Conservation (phyloP, 2,329 filamentous ascomycete species). For the Trichoderma citrinoviride region DNA sequence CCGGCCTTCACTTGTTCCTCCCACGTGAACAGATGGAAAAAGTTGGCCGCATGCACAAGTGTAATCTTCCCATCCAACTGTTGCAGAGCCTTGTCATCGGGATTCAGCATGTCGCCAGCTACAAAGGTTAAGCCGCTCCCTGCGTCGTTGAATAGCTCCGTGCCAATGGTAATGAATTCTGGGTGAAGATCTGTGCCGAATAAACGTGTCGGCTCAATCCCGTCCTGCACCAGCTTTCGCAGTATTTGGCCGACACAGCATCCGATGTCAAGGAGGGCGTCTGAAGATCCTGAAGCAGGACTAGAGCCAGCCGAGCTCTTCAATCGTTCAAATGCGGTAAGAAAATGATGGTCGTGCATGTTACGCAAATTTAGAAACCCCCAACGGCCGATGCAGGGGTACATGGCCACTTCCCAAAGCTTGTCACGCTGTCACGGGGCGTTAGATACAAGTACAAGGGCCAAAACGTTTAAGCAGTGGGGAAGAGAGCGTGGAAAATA, state of each 20-base stretch:
- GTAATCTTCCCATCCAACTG: neutral
- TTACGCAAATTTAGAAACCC: conserved; percentile 2
- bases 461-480: neutral
- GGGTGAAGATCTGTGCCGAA: conserved; percentile 1
- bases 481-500: too few species aligned
- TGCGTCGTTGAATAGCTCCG: neutral
- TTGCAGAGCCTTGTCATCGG: neutral
- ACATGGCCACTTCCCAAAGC: conserved; percentile 8
- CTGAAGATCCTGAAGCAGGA: neutral
- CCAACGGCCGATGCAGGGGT: conserved; percentile 6
- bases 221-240: neutral
- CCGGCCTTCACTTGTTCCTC: neutral
- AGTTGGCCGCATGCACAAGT: neutral
- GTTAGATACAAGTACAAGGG: neutral
- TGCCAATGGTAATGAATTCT: neutral
- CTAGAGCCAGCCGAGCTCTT: neutral
- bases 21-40: conserved; percentile 11
- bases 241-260: neutral
- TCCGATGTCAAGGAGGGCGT: conserved; percentile 2
- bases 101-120: neutral
- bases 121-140: neutral
- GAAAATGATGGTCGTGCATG: neutral
- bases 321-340: neutral
- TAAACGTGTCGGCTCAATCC: neutral
- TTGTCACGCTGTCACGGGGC: neutral